phyloP scores from a whole-genome alignment of 2,329 filamentous ascomycete genomes.

The Magnaporthiopsis rhizophila region DNA sequence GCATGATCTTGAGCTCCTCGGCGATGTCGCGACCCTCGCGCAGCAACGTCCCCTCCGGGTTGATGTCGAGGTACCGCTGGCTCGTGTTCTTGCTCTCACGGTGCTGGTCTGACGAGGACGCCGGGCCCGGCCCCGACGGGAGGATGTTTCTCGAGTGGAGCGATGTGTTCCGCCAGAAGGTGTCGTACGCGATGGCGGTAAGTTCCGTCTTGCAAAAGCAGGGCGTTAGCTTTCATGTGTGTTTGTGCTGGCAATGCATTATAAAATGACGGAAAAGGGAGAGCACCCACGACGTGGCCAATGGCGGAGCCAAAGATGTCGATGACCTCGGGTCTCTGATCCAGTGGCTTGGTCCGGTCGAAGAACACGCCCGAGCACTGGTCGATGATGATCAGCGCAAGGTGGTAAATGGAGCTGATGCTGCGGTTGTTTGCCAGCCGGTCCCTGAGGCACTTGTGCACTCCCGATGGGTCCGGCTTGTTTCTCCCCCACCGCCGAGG shows the following conservation, averaged over 20 bases:
- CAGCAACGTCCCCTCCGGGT: conserved; percentile 32
- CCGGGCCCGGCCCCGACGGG: too few species aligned
- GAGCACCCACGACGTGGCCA: not conserved
- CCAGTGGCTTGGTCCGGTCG: conserved; percentile 23
- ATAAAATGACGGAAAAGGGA: not conserved
- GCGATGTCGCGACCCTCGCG: conserved; percentile 37
- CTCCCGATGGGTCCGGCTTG: conserved; percentile 28
- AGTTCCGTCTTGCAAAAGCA: not conserved
- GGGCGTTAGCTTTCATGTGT: not conserved
- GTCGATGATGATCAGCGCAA: conserved; percentile 33
- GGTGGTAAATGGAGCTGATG: conserved; percentile 30
- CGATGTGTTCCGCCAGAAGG: not conserved
- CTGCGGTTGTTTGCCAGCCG: conserved; percentile 20
- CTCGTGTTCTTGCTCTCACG: not conserved
- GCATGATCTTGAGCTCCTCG: conserved; percentile 40
- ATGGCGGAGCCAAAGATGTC: conserved; percentile 17
- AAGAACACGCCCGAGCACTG: conserved; percentile 33
- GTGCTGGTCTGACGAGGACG: not conserved
- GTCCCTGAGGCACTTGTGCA: conserved; percentile 31
- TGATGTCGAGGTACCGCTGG: conserved; percentile 27
- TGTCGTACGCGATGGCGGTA: not conserved
- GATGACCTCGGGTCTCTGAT: conserved; percentile 23
- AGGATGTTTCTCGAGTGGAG: not conserved
- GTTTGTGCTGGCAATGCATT: too few species aligned
- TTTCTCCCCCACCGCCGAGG: conserved; percentile 33